Evolutionary conservation across 2,329 filamentous ascomycete species (phyloP), one percentile per base, ranked within the genome.

Genomic region (Calonectria pseudoturangicola): DNA sequence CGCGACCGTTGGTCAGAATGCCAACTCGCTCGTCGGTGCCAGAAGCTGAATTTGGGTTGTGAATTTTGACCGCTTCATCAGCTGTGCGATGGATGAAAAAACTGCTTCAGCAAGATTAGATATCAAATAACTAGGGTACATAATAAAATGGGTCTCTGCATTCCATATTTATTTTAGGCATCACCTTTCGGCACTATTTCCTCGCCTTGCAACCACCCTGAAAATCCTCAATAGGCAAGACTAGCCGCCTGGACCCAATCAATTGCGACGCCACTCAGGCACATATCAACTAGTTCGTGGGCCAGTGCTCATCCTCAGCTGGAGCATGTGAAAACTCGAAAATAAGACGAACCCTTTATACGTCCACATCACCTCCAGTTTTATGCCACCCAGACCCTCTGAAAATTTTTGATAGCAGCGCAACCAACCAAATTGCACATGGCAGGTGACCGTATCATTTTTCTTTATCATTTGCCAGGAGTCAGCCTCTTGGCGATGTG

Each of bases 1-100:
- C 10, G 71, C 68, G 15, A 71, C 71, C 13, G 64, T 73, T 30
- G 47, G 63, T 12, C 67, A 71, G 68, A 70, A 67, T 33, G 68
- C 71, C 4, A 30, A 71, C 41, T 67, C 71, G 30, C 30, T 73
- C 4, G 64, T 36, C 7, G 47, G 51, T 54, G 45, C 45, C 25
- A 51, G 27, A 16, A 45, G 4, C 10, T 28, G 36, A 30, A 13
- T 15, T 28, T 21, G 18, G 36, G 10, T 43, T 28, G 58, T 36
- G 27, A n/a, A n/a, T 9, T 9, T 58, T 12, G 28, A 27, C 39
- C 27, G 21, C 16, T 27, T 41, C 15, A 25, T 27, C n/a, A n/a
- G 36, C 25, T 41, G 13, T 36, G 21, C 3, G n/a, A 10, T 39
- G 54, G 25, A 27, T 25, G 21, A 21, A 16, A n/a, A 6, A 27